Conservation (phyloP, 768 basidiomycete species). For the Suillus paluster region DNA sequence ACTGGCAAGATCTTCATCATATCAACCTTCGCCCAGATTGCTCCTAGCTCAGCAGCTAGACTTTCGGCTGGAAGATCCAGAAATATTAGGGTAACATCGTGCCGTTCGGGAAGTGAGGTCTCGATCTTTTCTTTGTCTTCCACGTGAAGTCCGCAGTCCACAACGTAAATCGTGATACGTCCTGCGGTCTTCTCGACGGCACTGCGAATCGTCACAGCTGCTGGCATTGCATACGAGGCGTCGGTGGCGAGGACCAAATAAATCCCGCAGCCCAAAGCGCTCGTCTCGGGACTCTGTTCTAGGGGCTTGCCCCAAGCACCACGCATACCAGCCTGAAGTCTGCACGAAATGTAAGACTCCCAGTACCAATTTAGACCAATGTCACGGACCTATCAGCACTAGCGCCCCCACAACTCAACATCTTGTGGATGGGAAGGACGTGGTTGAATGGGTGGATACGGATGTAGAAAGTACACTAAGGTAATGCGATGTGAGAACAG, state of each 20-base stretch:
- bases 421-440: slow-evolving; percentile 99
- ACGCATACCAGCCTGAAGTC: slow-evolving; percentile 97
- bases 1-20: slow-evolving; percentile 49
- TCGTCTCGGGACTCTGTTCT: slow-evolving; percentile 16
- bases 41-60: slow-evolving; percentile 31
- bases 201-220: slow-evolving; percentile 52
- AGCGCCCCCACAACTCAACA: slow-evolving; percentile 98
- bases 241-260: slow-evolving; percentile 51
- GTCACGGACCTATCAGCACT: slow-evolving; percentile 86
- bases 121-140: slow-evolving; percentile 40
- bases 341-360: slow-evolving; percentile 27
- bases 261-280: slow-evolving; percentile 48
- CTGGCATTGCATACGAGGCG: slow-evolving; percentile 50
- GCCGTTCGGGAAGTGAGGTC: slow-evolving; percentile 28
- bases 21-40: slow-evolving; percentile 56
- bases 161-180: slow-evolving; percentile 52
- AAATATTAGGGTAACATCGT: slow-evolving; percentile 48
- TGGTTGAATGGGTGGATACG: slow-evolving; percentile 99
- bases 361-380: neutral
- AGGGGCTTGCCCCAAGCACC: slow-evolving; percentile 92
- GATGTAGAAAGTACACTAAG: too few relatives aligned
- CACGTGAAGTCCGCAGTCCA: slow-evolving; percentile 49
- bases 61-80: slow-evolving; percentile 39
- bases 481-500: too few relatives aligned
- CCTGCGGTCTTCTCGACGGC: slow-evolving; percentile 38